Evolutionary conservation across 441 rosid species (phyloP).

Genomic region (Pelargonium myrrhifolium): DNA sequence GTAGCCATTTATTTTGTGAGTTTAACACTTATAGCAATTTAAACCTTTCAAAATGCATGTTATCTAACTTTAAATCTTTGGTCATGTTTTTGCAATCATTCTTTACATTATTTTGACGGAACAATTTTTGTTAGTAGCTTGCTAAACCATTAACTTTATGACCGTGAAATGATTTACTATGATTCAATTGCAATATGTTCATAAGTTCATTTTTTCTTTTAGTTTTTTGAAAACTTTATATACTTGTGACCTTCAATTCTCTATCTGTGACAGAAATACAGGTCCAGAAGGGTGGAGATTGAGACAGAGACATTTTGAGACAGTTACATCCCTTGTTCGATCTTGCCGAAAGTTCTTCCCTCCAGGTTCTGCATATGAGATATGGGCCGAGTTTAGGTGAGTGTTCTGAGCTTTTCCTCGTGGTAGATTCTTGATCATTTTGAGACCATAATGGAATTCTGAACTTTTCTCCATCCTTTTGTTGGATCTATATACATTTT

Average conservation of each 20-base stretch:
- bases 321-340: constrained; percentile 81
- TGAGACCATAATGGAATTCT: constrained; percentile 10
- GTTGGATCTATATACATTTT: neutral
- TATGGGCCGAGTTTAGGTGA: constrained; percentile 96
- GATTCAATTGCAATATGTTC: constrained; percentile 1
- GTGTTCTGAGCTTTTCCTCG: constrained; percentile 22
- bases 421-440: constrained; percentile 9
- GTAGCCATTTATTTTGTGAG: neutral
- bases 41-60: neutral
- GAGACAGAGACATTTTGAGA: constrained; percentile 89
- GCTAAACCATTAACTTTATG: constrained; percentile 5
- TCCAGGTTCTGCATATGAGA: constrained; percentile 81
- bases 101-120: neutral
- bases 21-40: neutral
- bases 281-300: constrained; percentile 99
- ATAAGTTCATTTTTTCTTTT: neutral
- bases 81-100: neutral
- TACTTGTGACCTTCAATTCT: constrained; percentile 9
- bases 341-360: constrained; percentile 86
- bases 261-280: constrained; percentile 51
- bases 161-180: constrained; percentile 4
- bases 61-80: constrained; percentile 10
- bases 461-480: constrained; percentile 4
- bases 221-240: constrained; percentile 5
- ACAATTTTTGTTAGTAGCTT: neutral